Evolutionary conservation across 2,329 filamentous ascomycete species (phyloP).

Genomic region (Tympanopsis confertula): DNA sequence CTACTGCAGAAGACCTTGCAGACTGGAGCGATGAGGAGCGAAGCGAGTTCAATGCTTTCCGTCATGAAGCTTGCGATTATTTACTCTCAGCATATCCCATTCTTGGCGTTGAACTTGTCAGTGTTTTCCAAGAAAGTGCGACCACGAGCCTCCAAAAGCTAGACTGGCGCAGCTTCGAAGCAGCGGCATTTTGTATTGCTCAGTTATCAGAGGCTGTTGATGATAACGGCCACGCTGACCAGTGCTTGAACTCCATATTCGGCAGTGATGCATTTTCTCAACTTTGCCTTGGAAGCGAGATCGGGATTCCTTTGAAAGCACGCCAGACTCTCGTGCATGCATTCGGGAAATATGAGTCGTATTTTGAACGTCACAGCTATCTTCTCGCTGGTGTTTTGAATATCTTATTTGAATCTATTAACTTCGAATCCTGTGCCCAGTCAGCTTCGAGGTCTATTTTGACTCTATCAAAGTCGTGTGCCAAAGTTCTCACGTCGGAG

Average conservation of each 20-base stretch:
- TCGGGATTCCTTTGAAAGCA: constrained; percentile 18
- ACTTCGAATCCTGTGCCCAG: constrained; percentile 23
- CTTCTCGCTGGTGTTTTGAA: constrained; percentile 25
- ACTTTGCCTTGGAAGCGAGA: constrained; percentile 16
- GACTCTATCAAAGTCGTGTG: constrained; percentile 27
- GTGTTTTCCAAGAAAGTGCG: constrained; percentile 24
- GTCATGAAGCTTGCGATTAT: constrained; percentile 30
- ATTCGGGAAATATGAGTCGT: constrained; percentile 26
- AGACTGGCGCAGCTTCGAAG: constrained; percentile 28
- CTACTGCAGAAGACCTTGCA: constrained; percentile 15
- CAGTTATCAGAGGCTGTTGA: constrained; percentile 29
- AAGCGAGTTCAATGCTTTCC: constrained; percentile 25
- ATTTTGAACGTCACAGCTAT: constrained; percentile 26
- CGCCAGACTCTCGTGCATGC: constrained; percentile 26
- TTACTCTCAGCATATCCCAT: constrained; percentile 27
- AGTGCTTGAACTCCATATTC: constrained; percentile 25
- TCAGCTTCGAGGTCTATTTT: constrained; percentile 27
- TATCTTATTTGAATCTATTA: constrained; percentile 28
- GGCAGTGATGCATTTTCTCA: constrained; percentile 19
- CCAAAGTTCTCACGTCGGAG: constrained; percentile 22
- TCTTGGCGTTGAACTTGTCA: constrained; percentile 24
- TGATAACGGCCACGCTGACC: constrained; percentile 25
- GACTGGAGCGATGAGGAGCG: constrained; percentile 28
- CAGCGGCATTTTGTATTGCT: constrained; percentile 26
- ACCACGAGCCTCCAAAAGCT: constrained; percentile 15